These are phyloP conservation scores for Eimeria zaria DNA, from an alignment of 169 alveolate species.

Conservation along the genomic window DNA sequence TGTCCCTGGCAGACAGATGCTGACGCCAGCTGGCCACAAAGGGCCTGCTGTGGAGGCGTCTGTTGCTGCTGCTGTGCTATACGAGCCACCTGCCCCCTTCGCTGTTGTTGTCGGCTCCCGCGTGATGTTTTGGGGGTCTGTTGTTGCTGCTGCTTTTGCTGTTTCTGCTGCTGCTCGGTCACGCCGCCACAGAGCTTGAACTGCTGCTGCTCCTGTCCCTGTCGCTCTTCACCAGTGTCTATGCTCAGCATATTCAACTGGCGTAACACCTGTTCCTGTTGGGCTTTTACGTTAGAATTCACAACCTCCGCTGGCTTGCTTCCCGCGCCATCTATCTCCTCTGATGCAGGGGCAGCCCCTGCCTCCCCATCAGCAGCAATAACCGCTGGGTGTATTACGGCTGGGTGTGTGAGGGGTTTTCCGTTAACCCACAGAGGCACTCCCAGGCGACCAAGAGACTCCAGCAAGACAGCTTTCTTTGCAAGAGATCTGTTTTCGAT, in stretches of 20 bases:
- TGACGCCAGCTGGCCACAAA: constrained; percentile 21
- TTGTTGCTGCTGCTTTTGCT: constrained; percentile 34
- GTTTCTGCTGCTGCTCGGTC: constrained; percentile 27
- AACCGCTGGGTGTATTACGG: constrained; percentile 12
- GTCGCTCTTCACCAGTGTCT: constrained; percentile 2
- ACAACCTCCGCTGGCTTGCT: neutral
- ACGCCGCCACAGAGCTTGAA: constrained; percentile 12
- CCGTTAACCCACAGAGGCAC: constrained; percentile 76
- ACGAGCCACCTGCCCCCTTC: constrained; percentile 48
- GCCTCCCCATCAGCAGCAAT: constrained; percentile 35
- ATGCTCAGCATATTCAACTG: constrained; percentile 19
- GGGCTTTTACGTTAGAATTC: neutral
- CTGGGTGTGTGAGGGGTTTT: constrained; percentile 45
- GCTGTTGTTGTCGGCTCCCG: constrained; percentile 46
- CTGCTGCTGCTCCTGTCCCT: constrained; percentile 37
- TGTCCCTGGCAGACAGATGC: constrained; percentile 2
- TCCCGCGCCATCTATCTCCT: neutral
- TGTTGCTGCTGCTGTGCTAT: constrained; percentile 35
- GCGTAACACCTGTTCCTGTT: constrained; percentile 13
- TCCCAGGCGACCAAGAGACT: constrained; percentile 66
- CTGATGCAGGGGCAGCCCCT: neutral
- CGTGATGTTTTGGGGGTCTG: constrained; percentile 3
- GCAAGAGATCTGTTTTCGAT: constrained; percentile 66
- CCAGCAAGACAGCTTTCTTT: constrained; percentile 32
- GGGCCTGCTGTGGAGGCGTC: constrained; percentile 35